A percentile compares a stretch with the other conserved stretches of the same genome.
Evolutionary conservation across 306 rosid species (phyloP).

Genomic region (Ormosia semicastrata): DNA sequence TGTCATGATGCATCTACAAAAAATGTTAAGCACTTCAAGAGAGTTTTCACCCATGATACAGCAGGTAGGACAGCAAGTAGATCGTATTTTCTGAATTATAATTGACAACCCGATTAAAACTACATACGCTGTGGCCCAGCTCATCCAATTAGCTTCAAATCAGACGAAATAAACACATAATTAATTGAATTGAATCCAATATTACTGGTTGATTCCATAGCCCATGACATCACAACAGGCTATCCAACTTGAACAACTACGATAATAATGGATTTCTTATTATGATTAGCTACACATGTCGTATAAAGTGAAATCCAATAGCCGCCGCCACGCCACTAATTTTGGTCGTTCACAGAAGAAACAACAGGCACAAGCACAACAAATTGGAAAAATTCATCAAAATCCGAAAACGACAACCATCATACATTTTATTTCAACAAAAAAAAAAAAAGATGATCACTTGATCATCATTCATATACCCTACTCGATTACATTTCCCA

Average conservation of each 20-base stretch:
- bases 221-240: constrained; percentile 14
- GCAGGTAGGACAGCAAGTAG: too few relatives aligned
- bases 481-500: not conserved
- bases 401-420: not conserved
- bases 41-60: too few relatives aligned
- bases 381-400: not conserved
- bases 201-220: not conserved
- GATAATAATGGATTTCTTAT: not conserved
- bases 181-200: not conserved
- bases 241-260: not conserved
- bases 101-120: too few relatives aligned
- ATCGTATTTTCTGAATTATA: too few relatives aligned
- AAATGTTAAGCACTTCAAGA: too few relatives aligned
- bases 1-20: too few relatives aligned
- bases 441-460: not conserved
- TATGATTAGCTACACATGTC: not conserved
- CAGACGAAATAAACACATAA: not conserved
- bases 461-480: not conserved
- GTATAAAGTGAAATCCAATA: not conserved
- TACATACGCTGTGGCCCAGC: too few relatives aligned
- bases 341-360: not conserved
- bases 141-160: not conserved
- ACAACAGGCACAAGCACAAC: not conserved
- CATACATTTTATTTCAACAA: not conserved
- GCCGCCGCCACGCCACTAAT: not conserved